These are phyloP conservation scores for Euryodendron excelsum DNA, from an alignment of 148 eudicot species.

Conservation along the genomic window DNA sequence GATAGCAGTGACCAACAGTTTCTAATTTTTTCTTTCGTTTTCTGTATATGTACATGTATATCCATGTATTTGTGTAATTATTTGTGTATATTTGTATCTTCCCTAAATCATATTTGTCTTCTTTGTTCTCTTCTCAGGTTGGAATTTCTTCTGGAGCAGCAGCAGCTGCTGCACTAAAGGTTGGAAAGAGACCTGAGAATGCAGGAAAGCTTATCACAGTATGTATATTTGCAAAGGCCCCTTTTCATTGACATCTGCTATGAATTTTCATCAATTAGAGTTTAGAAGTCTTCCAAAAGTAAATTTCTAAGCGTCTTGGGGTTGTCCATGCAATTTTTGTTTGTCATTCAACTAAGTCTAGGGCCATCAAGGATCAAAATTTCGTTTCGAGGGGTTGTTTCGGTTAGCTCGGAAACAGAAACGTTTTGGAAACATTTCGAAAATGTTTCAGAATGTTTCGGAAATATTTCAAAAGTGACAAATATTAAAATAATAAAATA, in stretches of 20 bases:
- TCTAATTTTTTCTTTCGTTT: not conserved
- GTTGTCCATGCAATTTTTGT: not conserved
- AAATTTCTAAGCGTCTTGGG: no score
- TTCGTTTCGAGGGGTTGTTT: no score
- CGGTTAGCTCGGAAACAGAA: no score
- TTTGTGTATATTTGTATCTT: not conserved
- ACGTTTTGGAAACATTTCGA: no score
- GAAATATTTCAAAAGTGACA: no score
- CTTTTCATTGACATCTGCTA: not conserved
- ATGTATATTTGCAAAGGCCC: slow-evolving; percentile 22
- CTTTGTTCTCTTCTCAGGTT: slow-evolving; percentile 44
- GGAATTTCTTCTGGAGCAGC: slow-evolving; percentile 99
- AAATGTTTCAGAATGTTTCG: no score
- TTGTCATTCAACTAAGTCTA: no score
- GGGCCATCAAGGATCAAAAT: no score
- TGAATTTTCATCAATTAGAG: not conserved
- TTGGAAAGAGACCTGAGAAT: slow-evolving; percentile 95
- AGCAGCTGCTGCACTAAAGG: slow-evolving; percentile 79
- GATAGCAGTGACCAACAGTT: slow-evolving; percentile 7
- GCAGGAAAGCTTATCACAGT: slow-evolving; percentile 96
- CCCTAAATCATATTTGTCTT: slow-evolving; percentile 1
- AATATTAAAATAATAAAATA: no score
- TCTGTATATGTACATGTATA: not conserved
- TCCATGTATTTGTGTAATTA: not conserved
- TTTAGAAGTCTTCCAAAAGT: no score